A percentile compares a stretch with the other conserved stretches of the same genome.
Conservation (phyloP, 495 filamentous ascomycete genomes). For the Glarea lozoyensis region DNA sequence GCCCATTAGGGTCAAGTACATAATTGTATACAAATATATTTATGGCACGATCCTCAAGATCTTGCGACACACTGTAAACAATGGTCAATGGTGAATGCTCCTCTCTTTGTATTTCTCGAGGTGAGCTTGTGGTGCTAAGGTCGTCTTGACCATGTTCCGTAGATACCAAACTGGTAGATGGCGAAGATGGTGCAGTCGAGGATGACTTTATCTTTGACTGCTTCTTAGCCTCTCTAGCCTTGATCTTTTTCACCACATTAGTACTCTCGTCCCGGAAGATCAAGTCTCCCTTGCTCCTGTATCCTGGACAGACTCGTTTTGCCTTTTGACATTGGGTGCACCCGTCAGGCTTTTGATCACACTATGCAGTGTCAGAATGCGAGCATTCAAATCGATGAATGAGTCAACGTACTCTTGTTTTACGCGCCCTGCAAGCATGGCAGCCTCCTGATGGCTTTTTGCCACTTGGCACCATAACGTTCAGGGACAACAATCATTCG, state of each 20-base stretch:
- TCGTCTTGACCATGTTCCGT: no score
- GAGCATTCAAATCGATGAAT: background rate
- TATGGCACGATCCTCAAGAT: constrained; percentile 30
- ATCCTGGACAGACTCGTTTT: constrained; percentile 58
- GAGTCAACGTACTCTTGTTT: constrained; percentile 27
- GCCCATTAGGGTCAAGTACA: constrained; percentile 24
- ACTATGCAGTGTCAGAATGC: constrained; percentile 30
- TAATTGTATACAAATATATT: constrained; percentile 35
- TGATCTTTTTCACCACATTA: constrained; percentile 54
- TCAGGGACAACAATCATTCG: no score
- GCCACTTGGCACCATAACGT: no score
- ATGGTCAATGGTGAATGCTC: constrained; percentile 1
- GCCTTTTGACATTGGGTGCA: constrained; percentile 61
- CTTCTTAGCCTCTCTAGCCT: constrained; percentile 29
- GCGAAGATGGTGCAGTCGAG: background rate
- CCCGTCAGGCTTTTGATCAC: constrained; percentile 54
- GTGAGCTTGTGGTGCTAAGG: background rate
- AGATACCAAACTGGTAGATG: no score
- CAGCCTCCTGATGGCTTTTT: constrained; percentile 64
- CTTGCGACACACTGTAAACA: constrained; percentile 3
- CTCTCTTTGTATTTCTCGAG: constrained; percentile 8
- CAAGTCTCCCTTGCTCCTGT: constrained; percentile 57
- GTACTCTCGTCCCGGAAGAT: constrained; percentile 68
- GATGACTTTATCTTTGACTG: constrained; percentile 15
- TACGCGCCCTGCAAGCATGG: constrained; percentile 50